Evolutionary conservation across 305 asterid species (phyloP).

Genomic region (Petunia hybrid): DNA sequence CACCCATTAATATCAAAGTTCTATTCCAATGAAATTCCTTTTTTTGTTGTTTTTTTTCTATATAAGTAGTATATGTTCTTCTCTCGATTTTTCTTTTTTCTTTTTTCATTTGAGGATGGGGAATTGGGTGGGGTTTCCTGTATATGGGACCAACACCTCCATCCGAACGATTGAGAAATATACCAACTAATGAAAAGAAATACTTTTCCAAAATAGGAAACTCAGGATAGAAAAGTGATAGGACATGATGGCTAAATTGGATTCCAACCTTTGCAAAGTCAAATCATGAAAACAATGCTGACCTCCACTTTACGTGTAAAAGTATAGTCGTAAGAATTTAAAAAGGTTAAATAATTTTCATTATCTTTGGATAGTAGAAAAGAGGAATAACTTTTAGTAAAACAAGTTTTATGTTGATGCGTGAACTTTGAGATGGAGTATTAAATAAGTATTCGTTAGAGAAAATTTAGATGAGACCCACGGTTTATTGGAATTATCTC

Average conservation of each 20-base stretch:
- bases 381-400: not conserved
- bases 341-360: not conserved
- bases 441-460: no score
- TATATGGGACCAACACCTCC: constrained; percentile 19
- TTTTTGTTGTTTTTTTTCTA: not conserved
- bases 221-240: constrained; percentile 18
- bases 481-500: no score
- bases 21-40: not conserved
- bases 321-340: not conserved
- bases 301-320: not conserved
- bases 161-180: constrained; percentile 44
- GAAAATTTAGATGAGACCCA: no score
- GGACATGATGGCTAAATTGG: constrained; percentile 22
- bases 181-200: constrained; percentile 32
- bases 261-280: constrained; percentile 37
- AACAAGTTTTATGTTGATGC: not conserved
- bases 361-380: not conserved
- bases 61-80: not conserved
- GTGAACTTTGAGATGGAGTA: not conserved
- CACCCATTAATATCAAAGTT: not conserved
- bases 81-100: not conserved
- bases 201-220: constrained; percentile 21
- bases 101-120: not conserved
- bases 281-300: constrained; percentile 38
- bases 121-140: not conserved